These are phyloP conservation scores for Panicum miliaceum DNA, from an alignment of 176 grass and related monocot species.

Conservation along the genomic window DNA sequence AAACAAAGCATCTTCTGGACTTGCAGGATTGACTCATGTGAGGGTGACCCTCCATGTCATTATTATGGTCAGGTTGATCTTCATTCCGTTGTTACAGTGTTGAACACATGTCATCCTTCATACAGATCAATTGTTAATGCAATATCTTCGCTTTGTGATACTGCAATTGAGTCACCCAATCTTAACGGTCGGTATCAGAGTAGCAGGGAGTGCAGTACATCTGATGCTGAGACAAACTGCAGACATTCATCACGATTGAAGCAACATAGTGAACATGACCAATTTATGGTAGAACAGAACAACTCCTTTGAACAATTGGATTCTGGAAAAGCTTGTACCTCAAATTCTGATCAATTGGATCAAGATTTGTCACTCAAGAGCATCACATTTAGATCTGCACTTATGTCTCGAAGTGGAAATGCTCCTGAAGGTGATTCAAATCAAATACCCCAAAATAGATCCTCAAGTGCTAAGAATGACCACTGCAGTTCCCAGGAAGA, in stretches of 20 bases:
- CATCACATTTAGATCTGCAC: background rate
- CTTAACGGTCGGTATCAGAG: constrained; percentile 36
- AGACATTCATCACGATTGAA: constrained; percentile 26
- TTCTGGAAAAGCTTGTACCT: constrained; percentile 37
- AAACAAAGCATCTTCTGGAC: constrained; percentile 38
- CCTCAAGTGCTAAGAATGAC: constrained; percentile 31
- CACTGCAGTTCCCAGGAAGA: constrained; percentile 49
- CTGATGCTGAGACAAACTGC: constrained; percentile 37
- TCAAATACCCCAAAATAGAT: constrained; percentile 25
- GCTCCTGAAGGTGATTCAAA: constrained; percentile 28
- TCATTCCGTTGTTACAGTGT: constrained; percentile 57
- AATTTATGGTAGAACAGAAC: constrained; percentile 30
- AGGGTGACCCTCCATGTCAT: constrained; percentile 56
- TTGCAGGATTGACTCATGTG: constrained; percentile 86
- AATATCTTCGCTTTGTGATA: constrained; percentile 58
- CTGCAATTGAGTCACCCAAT: constrained; percentile 49
- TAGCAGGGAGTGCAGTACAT: constrained; percentile 48
- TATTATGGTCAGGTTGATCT: constrained; percentile 79
- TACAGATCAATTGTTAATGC: constrained; percentile 65
- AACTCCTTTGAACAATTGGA: constrained; percentile 49
- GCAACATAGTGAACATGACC: constrained; percentile 26
- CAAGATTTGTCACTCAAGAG: constrained; percentile 43
- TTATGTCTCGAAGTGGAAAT: constrained; percentile 34
- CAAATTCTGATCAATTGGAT: constrained; percentile 38
- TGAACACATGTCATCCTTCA: constrained; percentile 62